phyloP scores from a whole-genome alignment of 352 stramenopile species.

The Pythium phragmiticola region DNA sequence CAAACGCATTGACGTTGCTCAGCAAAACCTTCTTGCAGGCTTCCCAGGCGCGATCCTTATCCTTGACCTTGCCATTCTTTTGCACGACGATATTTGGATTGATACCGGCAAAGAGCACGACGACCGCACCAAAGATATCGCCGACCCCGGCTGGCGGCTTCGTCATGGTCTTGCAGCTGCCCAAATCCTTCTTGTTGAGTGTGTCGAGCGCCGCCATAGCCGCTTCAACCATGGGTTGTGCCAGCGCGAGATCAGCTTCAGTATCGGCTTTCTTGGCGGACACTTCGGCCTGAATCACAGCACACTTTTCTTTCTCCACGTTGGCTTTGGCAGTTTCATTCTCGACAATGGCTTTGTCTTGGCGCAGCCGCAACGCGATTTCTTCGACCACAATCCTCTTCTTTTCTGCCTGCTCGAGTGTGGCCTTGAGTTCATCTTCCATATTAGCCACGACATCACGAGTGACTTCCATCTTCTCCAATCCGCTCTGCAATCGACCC shows the following conservation, averaged over 20 bases:
- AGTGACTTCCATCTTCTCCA: conserved; percentile 91
- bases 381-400: conserved; percentile 93
- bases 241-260: conserved; percentile 68
- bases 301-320: conserved; percentile 89
- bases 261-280: conserved; percentile 87
- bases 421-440: conserved; percentile 90
- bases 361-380: conserved; percentile 87
- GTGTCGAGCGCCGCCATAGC: conserved; percentile 90
- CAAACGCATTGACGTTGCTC: conserved; percentile 91
- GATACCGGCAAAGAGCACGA: conserved; percentile 73
- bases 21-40: conserved; percentile 91
- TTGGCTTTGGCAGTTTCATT: conserved; percentile 90
- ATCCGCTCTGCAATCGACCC: conserved; percentile 78
- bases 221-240: conserved; percentile 79
- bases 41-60: conserved; percentile 94
- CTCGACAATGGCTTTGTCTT: conserved; percentile 93
- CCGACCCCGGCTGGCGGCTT: conserved; percentile 87
- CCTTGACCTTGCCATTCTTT: conserved; percentile 94
- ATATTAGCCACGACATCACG: conserved; percentile 89
- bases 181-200: conserved; percentile 89
- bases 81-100: conserved; percentile 74
- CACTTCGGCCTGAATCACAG: conserved; percentile 91
- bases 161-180: conserved; percentile 91
- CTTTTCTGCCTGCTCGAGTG: conserved; percentile 89
- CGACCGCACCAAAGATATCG: conserved; percentile 80